Conservation (phyloP, 192 early-diverging fungal species). For the Gaertneriomyces sp. region DNA sequence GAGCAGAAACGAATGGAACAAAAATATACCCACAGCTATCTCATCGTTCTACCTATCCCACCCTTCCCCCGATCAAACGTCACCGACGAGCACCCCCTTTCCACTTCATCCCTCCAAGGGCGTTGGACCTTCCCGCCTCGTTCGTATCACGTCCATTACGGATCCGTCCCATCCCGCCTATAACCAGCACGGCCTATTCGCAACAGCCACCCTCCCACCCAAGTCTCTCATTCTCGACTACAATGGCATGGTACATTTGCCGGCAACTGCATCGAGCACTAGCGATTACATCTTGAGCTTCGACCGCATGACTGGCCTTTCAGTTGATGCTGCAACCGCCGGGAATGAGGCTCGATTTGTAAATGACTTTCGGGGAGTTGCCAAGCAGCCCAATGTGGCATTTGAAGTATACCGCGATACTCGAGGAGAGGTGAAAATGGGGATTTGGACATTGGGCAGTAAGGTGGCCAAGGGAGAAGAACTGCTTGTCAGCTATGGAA, state of each 20-base stretch:
- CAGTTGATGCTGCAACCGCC: slow-evolving; percentile 36
- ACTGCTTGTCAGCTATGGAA: slow-evolving; percentile 46
- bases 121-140: neutral
- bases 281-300: slow-evolving; percentile 20
- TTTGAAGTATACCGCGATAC: slow-evolving; percentile 29
- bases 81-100: neutral
- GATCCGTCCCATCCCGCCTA: slow-evolving; percentile 10
- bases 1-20: neutral
- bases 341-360: slow-evolving; percentile 48
- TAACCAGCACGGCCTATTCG: slow-evolving; percentile 18
- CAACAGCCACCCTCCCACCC: slow-evolving; percentile 13
- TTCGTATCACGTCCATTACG: slow-evolving; percentile 2
- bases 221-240: slow-evolving; percentile 21
- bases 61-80: neutral
- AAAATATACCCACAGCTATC: neutral
- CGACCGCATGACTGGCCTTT: slow-evolving; percentile 19
- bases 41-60: neutral
- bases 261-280: slow-evolving; percentile 13
- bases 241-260: slow-evolving; percentile 4
- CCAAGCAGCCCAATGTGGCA: slow-evolving; percentile 37
- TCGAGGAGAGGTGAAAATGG: slow-evolving; percentile 35
- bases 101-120: neutral
- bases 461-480: slow-evolving; percentile 37
- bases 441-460: slow-evolving; percentile 27
- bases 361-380: slow-evolving; percentile 49